Conservation (phyloP, 306 rosid species). For the Cicer arietinum region DNA sequence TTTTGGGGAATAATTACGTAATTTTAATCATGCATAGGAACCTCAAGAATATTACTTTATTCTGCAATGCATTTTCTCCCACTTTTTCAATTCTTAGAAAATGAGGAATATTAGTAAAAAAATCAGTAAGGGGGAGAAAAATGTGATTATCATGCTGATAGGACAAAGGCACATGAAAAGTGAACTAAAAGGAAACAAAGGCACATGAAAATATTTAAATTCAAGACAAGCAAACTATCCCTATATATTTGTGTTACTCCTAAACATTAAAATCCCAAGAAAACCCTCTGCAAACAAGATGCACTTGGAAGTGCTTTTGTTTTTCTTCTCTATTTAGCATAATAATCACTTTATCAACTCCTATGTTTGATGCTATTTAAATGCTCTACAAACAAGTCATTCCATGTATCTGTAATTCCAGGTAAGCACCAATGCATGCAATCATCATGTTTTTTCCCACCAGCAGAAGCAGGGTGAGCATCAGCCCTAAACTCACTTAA, state of each 20-base stretch:
- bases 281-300: background rate
- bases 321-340: background rate
- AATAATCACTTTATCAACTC: slow-evolving; percentile 44
- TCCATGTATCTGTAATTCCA: slow-evolving; percentile 90
- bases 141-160: too few species aligned
- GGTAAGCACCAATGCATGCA: slow-evolving; percentile 99
- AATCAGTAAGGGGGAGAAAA: too few species aligned
- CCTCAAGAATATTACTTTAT: too few species aligned
- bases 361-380: slow-evolving; percentile 50
- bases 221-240: background rate
- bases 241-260: background rate
- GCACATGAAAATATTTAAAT: background rate
- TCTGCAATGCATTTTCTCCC: too few species aligned
- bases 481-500: slow-evolving; percentile 94
- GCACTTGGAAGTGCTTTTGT: slow-evolving; percentile 17
- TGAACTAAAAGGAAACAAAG: background rate
- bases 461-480: slow-evolving; percentile 84
- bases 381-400: slow-evolving; percentile 70
- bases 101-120: too few species aligned
- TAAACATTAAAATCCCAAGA: background rate
- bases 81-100: too few species aligned
- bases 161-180: too few species aligned
- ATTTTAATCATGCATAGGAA: too few species aligned
- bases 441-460: slow-evolving; percentile 85
- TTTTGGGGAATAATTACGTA: too few species aligned